Percentiles rank a stretch among this genome's conserved stretches.
phyloP scores from a whole-genome alignment of 805 yeast genomes.

The Wickerhamiella lipophila region DNA sequence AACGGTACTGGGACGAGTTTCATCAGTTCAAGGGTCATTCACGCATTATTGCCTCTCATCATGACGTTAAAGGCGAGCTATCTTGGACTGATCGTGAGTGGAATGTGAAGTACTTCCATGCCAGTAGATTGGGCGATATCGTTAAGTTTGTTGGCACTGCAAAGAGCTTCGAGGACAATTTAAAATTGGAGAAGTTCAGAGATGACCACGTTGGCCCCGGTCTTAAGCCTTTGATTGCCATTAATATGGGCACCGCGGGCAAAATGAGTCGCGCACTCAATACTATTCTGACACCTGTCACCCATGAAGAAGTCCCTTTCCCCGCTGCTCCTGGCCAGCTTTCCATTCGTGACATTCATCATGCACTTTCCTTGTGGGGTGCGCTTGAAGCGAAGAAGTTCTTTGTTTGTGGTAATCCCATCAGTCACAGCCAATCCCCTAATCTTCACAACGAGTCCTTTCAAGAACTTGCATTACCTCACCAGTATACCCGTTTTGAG shows the following conservation, averaged over 20 bases:
- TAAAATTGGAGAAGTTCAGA: constrained; percentile 59
- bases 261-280: constrained; percentile 70
- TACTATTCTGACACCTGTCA: constrained; percentile 67
- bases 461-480: constrained; percentile 62
- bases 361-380: constrained; percentile 46
- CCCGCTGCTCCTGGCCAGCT: constrained; percentile 76
- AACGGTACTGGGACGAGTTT: constrained; percentile 39
- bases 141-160: constrained; percentile 81
- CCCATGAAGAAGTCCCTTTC: constrained; percentile 52
- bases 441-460: constrained; percentile 72
- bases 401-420: constrained; percentile 70
- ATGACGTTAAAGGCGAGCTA: constrained; percentile 51
- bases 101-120: constrained; percentile 60
- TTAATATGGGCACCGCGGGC: constrained; percentile 69
- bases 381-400: constrained; percentile 45
- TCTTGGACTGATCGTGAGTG: constrained; percentile 62
- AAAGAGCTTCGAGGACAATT: constrained; percentile 48
- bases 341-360: constrained; percentile 51
- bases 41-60: constrained; percentile 70
- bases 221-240: constrained; percentile 57
- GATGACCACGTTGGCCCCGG: constrained; percentile 32
- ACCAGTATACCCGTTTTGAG: constrained; percentile 54
- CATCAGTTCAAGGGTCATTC: constrained; percentile 46
- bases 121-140: constrained; percentile 51
- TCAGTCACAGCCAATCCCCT: constrained; percentile 83